phyloP scores from a whole-genome alignment of 164 flowering plant genomes.

The Nymphaea colorata region DNA sequence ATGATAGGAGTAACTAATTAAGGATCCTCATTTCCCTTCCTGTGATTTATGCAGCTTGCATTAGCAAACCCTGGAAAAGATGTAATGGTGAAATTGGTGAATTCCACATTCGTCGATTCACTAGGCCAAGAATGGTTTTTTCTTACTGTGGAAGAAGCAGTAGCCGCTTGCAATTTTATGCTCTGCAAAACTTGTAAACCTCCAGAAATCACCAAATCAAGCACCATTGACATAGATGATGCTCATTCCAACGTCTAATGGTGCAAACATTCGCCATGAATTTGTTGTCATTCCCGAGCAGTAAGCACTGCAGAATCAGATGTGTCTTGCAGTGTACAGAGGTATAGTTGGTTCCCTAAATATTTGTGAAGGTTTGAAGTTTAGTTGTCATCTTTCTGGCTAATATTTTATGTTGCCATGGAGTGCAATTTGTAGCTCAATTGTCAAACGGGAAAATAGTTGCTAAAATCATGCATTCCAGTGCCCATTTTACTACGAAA shows the following conservation, averaged over 20 bases:
- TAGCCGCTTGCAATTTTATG: constrained; percentile 50
- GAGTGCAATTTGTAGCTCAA: too few species aligned
- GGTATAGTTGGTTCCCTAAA: too few species aligned
- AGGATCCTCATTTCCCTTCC: background rate
- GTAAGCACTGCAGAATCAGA: too few species aligned
- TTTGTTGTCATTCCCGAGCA: too few species aligned
- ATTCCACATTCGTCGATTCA: constrained; percentile 36
- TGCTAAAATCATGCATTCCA: too few species aligned
- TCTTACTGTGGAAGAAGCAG: constrained; percentile 66
- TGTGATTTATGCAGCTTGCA: constrained; percentile 26
- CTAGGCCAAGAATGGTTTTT: constrained; percentile 60
- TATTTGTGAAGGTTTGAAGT: too few species aligned
- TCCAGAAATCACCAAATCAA: background rate
- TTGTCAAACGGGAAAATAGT: too few species aligned
- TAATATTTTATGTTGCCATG: too few species aligned
- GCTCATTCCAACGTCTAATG: background rate
- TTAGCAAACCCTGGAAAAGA: constrained; percentile 65
- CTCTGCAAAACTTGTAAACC: constrained; percentile 15
- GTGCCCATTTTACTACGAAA: too few species aligned
- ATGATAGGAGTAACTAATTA: too few species aligned
- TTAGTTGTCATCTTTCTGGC: too few species aligned
- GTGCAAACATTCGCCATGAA: background rate
- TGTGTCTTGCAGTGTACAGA: too few species aligned
- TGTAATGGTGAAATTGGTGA: constrained; percentile 66
- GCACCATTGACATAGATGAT: background rate